Conservation (phyloP, 106 monocot species). For the Dendrobium officinale region DNA sequence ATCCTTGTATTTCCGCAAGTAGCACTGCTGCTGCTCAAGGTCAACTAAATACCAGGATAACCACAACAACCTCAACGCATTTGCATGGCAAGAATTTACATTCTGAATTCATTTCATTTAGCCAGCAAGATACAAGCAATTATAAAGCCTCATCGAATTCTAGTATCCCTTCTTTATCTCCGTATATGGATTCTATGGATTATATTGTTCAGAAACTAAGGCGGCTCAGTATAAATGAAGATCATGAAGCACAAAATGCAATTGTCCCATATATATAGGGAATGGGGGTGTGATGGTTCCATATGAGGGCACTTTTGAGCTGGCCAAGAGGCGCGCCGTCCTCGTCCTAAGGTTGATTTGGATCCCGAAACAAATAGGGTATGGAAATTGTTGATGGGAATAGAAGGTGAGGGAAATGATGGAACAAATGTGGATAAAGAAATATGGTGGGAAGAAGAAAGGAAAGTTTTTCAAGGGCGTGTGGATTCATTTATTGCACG, state of each 20-base stretch:
- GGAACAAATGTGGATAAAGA: constrained; percentile 45
- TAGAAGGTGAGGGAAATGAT: constrained; percentile 25
- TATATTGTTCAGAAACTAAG: constrained; percentile 40
- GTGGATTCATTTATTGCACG: constrained; percentile 81
- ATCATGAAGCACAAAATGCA: constrained; percentile 28
- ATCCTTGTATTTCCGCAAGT: constrained; percentile 1
- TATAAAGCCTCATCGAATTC: constrained; percentile 3
- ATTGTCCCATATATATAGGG: constrained; percentile 45
- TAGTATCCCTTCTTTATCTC: not conserved
- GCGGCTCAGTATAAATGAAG: constrained; percentile 31
- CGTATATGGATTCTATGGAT: constrained; percentile 23
- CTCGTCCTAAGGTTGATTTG: constrained; percentile 60
- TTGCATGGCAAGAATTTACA: not conserved
- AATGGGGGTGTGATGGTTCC: constrained; percentile 32
- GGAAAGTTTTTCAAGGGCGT: constrained; percentile 65
- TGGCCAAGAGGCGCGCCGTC: constrained; percentile 31
- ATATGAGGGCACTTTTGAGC: constrained; percentile 17
- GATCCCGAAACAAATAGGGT: constrained; percentile 70
- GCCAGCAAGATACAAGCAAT: constrained; percentile 9
- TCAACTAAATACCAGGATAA: not conserved
- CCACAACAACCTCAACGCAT: not conserved
- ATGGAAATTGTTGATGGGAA: constrained; percentile 86
- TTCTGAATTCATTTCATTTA: not conserved
- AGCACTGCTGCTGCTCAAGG: not conserved
- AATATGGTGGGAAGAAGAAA: constrained; percentile 81